Conservation (phyloP, 2,329 filamentous ascomycete species). For the Trichophyton benhamiae region DNA sequence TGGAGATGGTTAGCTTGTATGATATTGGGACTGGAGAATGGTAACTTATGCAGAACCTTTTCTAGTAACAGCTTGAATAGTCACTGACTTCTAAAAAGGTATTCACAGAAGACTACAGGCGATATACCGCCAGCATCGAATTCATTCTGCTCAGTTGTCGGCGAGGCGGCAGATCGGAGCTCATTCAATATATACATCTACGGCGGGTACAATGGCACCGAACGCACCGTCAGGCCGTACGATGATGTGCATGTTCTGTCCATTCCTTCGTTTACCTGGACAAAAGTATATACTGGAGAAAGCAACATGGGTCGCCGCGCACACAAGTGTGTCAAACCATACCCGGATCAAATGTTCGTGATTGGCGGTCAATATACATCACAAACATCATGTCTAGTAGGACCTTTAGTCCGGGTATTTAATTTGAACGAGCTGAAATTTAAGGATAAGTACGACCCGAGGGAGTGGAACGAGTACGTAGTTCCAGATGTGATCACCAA, state of each 20-base stretch:
- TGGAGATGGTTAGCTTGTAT: slow-evolving; percentile 28
- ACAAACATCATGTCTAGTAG: slow-evolving; percentile 35
- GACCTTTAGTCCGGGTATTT: slow-evolving; percentile 42
- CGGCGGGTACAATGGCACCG: slow-evolving; percentile 22
- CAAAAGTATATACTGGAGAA: slow-evolving; percentile 18
- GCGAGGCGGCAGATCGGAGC: slow-evolving; percentile 26
- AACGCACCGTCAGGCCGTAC: slow-evolving; percentile 15
- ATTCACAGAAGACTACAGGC: slow-evolving; percentile 31
- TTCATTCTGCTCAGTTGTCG: slow-evolving; percentile 32
- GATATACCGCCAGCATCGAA: slow-evolving; percentile 25
- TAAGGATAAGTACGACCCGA: slow-evolving; percentile 21
- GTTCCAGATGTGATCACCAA: slow-evolving; percentile 21
- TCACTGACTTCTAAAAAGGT: slow-evolving; percentile 19
- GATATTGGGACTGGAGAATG: slow-evolving; percentile 23
- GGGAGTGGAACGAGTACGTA: slow-evolving; percentile 22
- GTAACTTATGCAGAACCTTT: slow-evolving; percentile 12
- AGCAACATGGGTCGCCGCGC: slow-evolving; percentile 18
- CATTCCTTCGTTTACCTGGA: slow-evolving; percentile 25
- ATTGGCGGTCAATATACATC: slow-evolving; percentile 21
- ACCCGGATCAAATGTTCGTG: slow-evolving; percentile 40
- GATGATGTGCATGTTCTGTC: slow-evolving; percentile 26
- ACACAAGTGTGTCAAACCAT: slow-evolving; percentile 25
- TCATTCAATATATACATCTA: slow-evolving; percentile 28
- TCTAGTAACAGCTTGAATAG: neutral
- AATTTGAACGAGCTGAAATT: slow-evolving; percentile 26